Evolutionary conservation across 2,329 filamentous ascomycete genomes (phyloP), one percentile per base, ranked within the genome.

Genomic region (Fusarium verrucosum): DNA sequence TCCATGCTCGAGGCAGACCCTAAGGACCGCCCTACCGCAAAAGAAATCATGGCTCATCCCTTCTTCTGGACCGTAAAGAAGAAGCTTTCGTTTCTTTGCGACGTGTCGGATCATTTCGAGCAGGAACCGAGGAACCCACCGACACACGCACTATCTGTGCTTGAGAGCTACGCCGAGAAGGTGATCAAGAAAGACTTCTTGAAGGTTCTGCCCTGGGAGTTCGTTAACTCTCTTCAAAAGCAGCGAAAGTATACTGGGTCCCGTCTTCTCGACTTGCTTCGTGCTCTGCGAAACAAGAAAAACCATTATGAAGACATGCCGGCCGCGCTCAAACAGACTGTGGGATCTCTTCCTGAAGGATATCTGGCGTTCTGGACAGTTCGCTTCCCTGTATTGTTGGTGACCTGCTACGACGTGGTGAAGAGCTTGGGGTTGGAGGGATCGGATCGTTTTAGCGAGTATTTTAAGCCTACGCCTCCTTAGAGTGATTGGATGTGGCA

Each of bases 231-330:
- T 4, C 83, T 98, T 8, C 94, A 93, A 57, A 97, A 96, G 79
- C 94, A 98, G 78, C 87, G 94, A 72, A 97, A 97, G 78, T 99
- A 99, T 78, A 95, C 91, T 0, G 94, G 94, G 1, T 85, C 87
- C 2, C 86, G 88, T 42, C 85, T 99, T 74, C 79, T 99, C 51
- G 95, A 99, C 77, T 82, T 99, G 20, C 80, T 99, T 19, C 86
- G 95, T 3, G 95, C 94, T 2, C 81, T 99, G 53, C 85, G 95
- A 22, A 99, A 99, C 79, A 99, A 99, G 85, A 92, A 91, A 71
- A 97, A 98, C 66, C 95, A 99, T 74, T 99, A 97, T 75, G 94
- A 97, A 73, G 95, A 99, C 75, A 94, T 99, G 92, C 85, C 91
- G 8, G 91, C 94, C 14, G 80, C 87, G 44, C 85, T 97, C 63